These are phyloP conservation scores for Podaxis sp. DNA, from an alignment of 768 basidiomycete species.

Conservation along the genomic window DNA sequence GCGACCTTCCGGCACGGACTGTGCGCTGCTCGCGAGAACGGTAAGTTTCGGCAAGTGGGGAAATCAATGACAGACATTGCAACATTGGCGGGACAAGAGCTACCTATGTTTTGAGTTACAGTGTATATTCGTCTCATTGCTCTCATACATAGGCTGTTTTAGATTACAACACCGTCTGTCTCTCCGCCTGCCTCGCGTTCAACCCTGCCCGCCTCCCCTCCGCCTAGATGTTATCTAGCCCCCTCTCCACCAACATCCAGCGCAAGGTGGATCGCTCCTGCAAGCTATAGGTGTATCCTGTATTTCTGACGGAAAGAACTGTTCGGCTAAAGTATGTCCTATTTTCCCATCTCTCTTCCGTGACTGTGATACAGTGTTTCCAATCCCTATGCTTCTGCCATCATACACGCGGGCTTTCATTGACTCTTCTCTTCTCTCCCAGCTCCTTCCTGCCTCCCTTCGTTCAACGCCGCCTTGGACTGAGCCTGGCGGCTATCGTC, in stretches of 20 bases:
- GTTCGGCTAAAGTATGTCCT: constrained; percentile 2
- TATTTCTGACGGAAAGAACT: background rate
- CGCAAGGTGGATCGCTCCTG: background rate
- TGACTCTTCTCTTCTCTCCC: background rate
- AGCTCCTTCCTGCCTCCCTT: background rate
- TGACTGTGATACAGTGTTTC: constrained; percentile 3
- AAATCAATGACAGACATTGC: too few relatives aligned
- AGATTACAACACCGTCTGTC: background rate
- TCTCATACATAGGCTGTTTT: background rate
- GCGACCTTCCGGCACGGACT: constrained; percentile 5
- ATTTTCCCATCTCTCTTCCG: constrained; percentile 1
- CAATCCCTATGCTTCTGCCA: constrained; percentile 2
- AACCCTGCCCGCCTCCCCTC: background rate
- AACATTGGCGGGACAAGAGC: background rate
- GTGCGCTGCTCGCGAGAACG: background rate
- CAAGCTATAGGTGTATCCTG: background rate
- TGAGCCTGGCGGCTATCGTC: background rate
- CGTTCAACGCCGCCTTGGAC: background rate
- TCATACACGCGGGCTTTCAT: constrained; percentile 1
- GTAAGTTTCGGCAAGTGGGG: too few relatives aligned
- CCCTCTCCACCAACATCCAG: too few relatives aligned
- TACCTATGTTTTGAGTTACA: background rate
- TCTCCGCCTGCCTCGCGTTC: background rate
- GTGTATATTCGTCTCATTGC: too few relatives aligned
- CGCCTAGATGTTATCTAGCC: background rate